Conservation (phyloP, 2,329 filamentous ascomycete genomes). For the Aspergillus pseudotamarii region DNA sequence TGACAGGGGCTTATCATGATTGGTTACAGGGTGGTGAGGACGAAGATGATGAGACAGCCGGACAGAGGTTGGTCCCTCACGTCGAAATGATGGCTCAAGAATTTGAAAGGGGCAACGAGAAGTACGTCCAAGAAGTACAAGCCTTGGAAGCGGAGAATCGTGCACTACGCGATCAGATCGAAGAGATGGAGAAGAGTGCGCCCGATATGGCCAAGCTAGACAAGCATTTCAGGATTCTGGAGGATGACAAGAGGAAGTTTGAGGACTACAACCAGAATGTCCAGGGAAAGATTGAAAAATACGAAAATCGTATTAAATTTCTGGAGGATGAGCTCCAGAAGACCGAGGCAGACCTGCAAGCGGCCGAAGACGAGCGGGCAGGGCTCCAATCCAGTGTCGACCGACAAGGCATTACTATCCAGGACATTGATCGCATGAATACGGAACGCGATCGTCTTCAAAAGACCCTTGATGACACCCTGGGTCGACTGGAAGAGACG, state of each 20-base stretch:
- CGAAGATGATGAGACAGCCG: slow-evolving; percentile 79
- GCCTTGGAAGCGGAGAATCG: slow-evolving; percentile 85
- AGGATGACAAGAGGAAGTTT: slow-evolving; percentile 93
- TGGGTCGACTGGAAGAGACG: slow-evolving; percentile 76
- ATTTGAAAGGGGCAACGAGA: slow-evolving; percentile 82
- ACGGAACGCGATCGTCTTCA: slow-evolving; percentile 92
- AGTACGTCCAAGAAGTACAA: slow-evolving; percentile 80
- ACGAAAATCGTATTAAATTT: slow-evolving; percentile 76
- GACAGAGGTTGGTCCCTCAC: slow-evolving; percentile 78
- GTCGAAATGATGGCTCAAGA: slow-evolving; percentile 83
- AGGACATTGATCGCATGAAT: slow-evolving; percentile 99
- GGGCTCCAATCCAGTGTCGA: slow-evolving; percentile 84
- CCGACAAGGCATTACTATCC: slow-evolving; percentile 90
- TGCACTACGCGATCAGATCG: slow-evolving; percentile 79
- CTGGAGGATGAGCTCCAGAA: slow-evolving; percentile 87
- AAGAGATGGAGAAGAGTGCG: slow-evolving; percentile 83
- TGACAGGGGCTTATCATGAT: slow-evolving; percentile 86
- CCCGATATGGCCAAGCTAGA: slow-evolving; percentile 83
- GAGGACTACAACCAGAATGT: slow-evolving; percentile 90
- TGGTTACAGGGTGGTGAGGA: slow-evolving; percentile 94
- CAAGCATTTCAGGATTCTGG: slow-evolving; percentile 87
- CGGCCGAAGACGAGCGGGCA: slow-evolving; percentile 79
- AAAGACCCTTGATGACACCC: slow-evolving; percentile 77
- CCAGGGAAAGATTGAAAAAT: slow-evolving; percentile 83
- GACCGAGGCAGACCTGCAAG: slow-evolving; percentile 71